Evolutionary conservation across 768 basidiomycete species (phyloP).

Genomic region (Mrakia blollopis): DNA sequence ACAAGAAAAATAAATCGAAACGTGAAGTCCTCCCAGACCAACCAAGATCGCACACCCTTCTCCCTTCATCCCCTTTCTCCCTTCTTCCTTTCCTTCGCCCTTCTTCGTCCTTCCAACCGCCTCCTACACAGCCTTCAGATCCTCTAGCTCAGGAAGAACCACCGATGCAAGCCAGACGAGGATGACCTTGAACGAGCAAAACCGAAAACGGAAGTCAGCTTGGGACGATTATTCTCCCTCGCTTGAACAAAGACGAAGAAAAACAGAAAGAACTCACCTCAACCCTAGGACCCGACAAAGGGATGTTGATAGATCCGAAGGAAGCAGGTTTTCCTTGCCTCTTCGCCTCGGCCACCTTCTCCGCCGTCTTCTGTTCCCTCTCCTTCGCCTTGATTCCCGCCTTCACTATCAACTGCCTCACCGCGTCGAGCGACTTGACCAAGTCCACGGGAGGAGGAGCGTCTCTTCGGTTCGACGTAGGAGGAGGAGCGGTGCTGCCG

Average conservation of each 20-base stretch:
- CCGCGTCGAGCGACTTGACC: constrained; percentile 59
- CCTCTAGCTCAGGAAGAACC: constrained; percentile 67
- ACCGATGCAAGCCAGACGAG: constrained; percentile 81
- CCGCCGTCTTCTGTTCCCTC: constrained; percentile 53
- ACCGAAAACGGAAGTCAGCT: not conserved
- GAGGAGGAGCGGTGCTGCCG: constrained; percentile 28
- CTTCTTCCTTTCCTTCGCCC: not conserved
- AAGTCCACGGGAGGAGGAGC: constrained; percentile 35
- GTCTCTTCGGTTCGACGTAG: constrained; percentile 10
- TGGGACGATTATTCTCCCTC: not conserved
- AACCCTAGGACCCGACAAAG: constrained; percentile 77
- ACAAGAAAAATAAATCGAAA: not conserved
- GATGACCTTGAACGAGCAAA: constrained; percentile 39
- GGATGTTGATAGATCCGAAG: constrained; percentile 63
- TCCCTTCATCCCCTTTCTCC: not conserved
- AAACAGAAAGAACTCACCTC: constrained; percentile 50
- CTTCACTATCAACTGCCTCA: constrained; percentile 67
- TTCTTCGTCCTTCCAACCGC: not conserved
- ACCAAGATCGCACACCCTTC: not conserved
- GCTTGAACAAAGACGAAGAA: not conserved
- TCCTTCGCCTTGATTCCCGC: constrained; percentile 61
- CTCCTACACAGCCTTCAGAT: not conserved
- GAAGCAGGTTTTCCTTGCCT: constrained; percentile 51
- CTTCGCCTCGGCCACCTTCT: constrained; percentile 38
- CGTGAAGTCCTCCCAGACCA: not conserved